Evolutionary conservation across 2,329 filamentous ascomycete species (phyloP).

Genomic region (Hymenoscyphus salicellus): DNA sequence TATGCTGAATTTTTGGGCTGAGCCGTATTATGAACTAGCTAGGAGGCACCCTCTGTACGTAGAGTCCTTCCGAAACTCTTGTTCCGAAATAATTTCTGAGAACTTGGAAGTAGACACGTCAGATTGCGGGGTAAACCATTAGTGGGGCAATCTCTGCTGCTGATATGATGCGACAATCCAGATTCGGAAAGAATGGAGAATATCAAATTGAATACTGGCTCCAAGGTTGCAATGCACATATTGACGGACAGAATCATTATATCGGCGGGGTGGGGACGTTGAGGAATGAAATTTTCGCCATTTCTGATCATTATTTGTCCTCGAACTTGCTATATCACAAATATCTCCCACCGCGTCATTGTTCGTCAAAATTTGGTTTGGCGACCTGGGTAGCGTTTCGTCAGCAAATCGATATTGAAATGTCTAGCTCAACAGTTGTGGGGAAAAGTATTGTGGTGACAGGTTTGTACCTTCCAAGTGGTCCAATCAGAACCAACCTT

Average conservation of each 20-base stretch:
- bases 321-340: neutral
- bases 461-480: neutral
- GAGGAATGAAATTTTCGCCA: neutral
- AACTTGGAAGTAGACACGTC: neutral
- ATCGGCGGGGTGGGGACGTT: neutral
- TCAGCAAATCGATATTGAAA: neutral
- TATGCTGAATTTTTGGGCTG: no score
- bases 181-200: neutral
- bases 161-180: neutral
- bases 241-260: neutral
- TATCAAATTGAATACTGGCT: no score
- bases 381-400: neutral
- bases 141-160: neutral
- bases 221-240: no score
- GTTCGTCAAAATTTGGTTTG: no score
- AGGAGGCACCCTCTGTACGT: no score
- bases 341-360: no score
- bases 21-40: no score
- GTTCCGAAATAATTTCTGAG: no score
- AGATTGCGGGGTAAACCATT: neutral
- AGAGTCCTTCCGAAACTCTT: no score
- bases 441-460: neutral
- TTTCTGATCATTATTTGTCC: neutral
- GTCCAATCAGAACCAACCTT: neutral
- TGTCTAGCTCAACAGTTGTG: neutral